These are phyloP conservation scores for Phytopythium delawarense DNA, from an alignment of 352 stramenopile genomes.

Conservation along the genomic window DNA sequence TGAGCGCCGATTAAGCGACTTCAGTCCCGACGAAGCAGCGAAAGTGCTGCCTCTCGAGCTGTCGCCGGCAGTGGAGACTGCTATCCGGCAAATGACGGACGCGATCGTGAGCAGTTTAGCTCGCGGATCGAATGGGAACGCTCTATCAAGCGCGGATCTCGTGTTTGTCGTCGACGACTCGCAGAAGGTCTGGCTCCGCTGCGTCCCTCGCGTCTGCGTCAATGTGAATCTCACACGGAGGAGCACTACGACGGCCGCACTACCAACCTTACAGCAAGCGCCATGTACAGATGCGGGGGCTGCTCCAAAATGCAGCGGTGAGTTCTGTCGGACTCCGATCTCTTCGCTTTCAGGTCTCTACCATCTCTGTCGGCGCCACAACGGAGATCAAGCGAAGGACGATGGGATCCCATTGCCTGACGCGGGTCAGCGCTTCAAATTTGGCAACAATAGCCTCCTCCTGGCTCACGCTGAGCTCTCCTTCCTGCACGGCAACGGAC, in stretches of 20 bases:
- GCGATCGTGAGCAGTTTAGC: neutral
- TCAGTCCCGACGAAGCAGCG: neutral
- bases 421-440: conserved; percentile 52
- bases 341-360: conserved; percentile 35
- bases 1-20: neutral
- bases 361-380: neutral
- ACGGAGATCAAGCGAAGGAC: conserved; percentile 1
- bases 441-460: conserved; percentile 72
- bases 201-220: neutral
- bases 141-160: neutral
- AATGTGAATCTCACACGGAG: neutral
- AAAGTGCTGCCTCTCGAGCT: conserved; percentile 5
- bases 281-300: neutral
- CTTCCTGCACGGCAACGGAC: conserved; percentile 28
- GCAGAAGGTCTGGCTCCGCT: conserved; percentile 3
- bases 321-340: conserved; percentile 51
- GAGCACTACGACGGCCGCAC: conserved; percentile 18
- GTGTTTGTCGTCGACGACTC: conserved; percentile 4
- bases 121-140: neutral
- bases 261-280: conserved; percentile 35
- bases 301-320: conserved; percentile 46
- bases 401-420: conserved; percentile 23
- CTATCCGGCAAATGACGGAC: conserved; percentile 3
- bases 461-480: conserved; percentile 54
- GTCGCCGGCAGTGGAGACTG: neutral